Conservation (phyloP, 1,284 basidiomycete species). For the Kalmanozyma brasiliensis region DNA sequence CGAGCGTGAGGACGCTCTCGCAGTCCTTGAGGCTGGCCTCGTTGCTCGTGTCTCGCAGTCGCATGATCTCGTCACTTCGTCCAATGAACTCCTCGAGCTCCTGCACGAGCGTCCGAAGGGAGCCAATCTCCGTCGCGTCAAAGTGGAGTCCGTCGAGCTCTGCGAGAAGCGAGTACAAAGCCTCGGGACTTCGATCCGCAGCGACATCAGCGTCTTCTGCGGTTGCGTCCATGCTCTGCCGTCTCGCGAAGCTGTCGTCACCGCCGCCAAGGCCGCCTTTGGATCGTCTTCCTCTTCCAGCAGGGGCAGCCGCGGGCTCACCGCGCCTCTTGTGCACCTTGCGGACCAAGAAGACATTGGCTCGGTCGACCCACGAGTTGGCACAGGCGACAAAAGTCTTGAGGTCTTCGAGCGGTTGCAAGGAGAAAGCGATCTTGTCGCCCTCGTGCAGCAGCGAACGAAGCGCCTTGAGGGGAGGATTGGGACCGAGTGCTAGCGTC, state of each 20-base stretch:
- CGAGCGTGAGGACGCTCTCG: slow-evolving; percentile 76
- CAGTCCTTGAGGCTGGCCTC: slow-evolving; percentile 73
- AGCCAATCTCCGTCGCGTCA: slow-evolving; percentile 78
- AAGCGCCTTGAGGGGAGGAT: slow-evolving; percentile 80
- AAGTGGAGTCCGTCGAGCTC: slow-evolving; percentile 82
- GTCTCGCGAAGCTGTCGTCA: slow-evolving; percentile 25
- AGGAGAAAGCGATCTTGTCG: slow-evolving; percentile 80
- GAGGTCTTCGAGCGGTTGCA: slow-evolving; percentile 79
- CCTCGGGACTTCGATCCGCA: slow-evolving; percentile 44
- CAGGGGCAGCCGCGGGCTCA: slow-evolving; percentile 72
- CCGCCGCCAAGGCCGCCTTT: slow-evolving; percentile 17
- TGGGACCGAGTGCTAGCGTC: slow-evolving; percentile 73
- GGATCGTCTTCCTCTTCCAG: slow-evolving; percentile 74
- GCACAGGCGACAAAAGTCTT: slow-evolving; percentile 82
- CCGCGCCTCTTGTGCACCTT: slow-evolving; percentile 69
- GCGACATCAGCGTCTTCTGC: slow-evolving; percentile 27
- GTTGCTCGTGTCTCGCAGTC: slow-evolving; percentile 12
- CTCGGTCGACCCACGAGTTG: slow-evolving; percentile 83
- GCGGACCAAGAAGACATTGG: slow-evolving; percentile 69
- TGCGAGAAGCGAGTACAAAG: slow-evolving; percentile 71
- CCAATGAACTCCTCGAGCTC: slow-evolving; percentile 75
- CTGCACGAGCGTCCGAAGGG: slow-evolving; percentile 73
- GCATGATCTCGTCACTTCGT: slow-evolving; percentile 71
- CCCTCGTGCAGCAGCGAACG: slow-evolving; percentile 84
- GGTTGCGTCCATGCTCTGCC: slow-evolving; percentile 22